A percentile compares a stretch with the other conserved stretches of the same genome.
Evolutionary conservation across 306 rosid genomes (phyloP).

Genomic region (Begonia loranthoides): DNA sequence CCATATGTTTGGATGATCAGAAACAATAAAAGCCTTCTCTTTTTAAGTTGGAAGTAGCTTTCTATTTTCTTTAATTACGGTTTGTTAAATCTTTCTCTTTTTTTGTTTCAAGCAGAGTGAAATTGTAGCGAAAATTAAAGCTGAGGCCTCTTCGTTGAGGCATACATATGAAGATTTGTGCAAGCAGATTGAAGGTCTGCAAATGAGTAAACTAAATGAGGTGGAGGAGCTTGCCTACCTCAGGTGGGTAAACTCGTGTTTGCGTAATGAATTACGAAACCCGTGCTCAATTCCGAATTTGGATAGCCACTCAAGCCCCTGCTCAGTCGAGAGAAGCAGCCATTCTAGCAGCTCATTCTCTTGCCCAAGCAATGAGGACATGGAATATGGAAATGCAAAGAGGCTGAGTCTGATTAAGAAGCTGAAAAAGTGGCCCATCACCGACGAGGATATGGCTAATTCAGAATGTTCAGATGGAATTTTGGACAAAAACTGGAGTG

Average conservation of each 20-base stretch:
- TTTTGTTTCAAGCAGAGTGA: constrained; percentile 37
- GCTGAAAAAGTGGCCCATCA: constrained; percentile 69
- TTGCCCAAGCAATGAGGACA: constrained; percentile 29
- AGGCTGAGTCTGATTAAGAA: constrained; percentile 51
- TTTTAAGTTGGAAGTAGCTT: constrained; percentile 5
- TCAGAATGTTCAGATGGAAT: constrained; percentile 38
- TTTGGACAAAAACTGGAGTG: constrained; percentile 47
- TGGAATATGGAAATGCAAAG: constrained; percentile 29
- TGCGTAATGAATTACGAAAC: constrained; percentile 65
- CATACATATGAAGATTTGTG: constrained; percentile 77
- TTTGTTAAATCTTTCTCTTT: no score
- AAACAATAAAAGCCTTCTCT: not conserved
- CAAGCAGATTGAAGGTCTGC: constrained; percentile 93
- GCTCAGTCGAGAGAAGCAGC: constrained; percentile 23
- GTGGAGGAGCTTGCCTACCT: constrained; percentile 97
- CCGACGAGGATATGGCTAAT: constrained; percentile 40
- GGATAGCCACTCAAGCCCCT: constrained; percentile 48
- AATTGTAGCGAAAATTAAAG: constrained; percentile 63
- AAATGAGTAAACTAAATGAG: constrained; percentile 82
- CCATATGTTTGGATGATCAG: no score
- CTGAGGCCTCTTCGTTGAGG: constrained; percentile 75
- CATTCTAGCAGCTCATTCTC: constrained; percentile 41
- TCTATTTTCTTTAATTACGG: no score
- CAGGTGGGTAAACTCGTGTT: constrained; percentile 92
- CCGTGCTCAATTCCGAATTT: constrained; percentile 42